Conservation (phyloP, 2,329 filamentous ascomycete species). For the Paecilomyces fulvus region DNA sequence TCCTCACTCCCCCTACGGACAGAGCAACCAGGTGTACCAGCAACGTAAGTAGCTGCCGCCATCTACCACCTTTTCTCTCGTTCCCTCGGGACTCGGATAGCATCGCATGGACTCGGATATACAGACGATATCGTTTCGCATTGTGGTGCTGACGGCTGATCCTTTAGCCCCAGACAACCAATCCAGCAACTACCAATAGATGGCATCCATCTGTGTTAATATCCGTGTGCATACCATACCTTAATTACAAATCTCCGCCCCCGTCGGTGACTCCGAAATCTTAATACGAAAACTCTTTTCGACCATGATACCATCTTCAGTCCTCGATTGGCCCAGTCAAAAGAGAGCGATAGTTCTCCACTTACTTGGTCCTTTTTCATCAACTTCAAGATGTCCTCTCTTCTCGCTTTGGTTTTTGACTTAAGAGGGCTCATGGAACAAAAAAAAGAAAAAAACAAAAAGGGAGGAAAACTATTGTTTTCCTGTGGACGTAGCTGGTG, state of each 20-base stretch:
- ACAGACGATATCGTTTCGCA: conserved; percentile 10
- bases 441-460: background rate
- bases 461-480: background rate
- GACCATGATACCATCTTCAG: conserved; percentile 2
- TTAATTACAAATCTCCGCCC: conserved; percentile 1
- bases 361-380: background rate
- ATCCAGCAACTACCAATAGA: conserved; percentile 19
- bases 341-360: background rate
- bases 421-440: background rate
- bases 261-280: conserved; percentile 3
- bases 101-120: conserved; percentile 11
- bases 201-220: conserved; percentile 1
- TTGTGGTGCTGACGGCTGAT: conserved; percentile 19
- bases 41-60: conserved; percentile 38
- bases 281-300: conserved; percentile 2
- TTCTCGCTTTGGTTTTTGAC: background rate
- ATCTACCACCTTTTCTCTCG: conserved; percentile 12
- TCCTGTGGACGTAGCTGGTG: background rate
- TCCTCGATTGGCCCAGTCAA: conserved; percentile 1
- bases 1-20: conserved; percentile 42
- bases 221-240: conserved; percentile 5
- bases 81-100: conserved; percentile 8
- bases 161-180: conserved; percentile 20
- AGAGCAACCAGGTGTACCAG: conserved; percentile 43
- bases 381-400: background rate